Percentiles rank a stretch among this genome's conserved stretches.
Evolutionary conservation across 371 early-diverging fungal species (phyloP).

Genomic region (Enteropsectra breve): DNA sequence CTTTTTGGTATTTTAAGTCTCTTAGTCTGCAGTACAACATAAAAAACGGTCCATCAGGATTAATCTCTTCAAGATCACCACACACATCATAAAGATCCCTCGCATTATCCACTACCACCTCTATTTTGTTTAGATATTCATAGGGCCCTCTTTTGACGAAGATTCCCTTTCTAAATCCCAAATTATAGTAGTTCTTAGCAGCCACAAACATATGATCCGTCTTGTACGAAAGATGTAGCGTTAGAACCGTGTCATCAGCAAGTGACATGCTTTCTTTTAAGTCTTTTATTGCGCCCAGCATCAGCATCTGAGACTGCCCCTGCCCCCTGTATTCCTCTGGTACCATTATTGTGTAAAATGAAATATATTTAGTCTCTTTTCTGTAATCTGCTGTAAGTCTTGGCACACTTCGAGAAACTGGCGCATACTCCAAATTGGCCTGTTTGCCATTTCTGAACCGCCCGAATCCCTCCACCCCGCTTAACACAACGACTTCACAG

Average conservation of each 20-base stretch:
- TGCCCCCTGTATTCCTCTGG: slow-evolving; percentile 16
- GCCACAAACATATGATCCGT: slow-evolving; percentile 25
- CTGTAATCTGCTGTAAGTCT: no score
- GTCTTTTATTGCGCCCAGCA: slow-evolving; percentile 6
- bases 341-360: slow-evolving; percentile 16
- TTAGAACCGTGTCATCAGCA: slow-evolving; percentile 10
- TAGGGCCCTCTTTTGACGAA: slow-evolving; percentile 12
- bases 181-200: slow-evolving; percentile 22
- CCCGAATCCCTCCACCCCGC: not conserved
- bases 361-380: no score
- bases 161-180: slow-evolving; percentile 14
- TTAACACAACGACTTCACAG: not conserved
- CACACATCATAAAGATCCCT: slow-evolving; percentile 5
- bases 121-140: not conserved
- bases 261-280: slow-evolving; percentile 10
- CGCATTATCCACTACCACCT: not conserved
- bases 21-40: slow-evolving; percentile 4
- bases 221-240: slow-evolving; percentile 15
- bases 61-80: not conserved
- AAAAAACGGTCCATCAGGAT: slow-evolving; percentile 2
- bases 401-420: no score
- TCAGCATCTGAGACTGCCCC: slow-evolving; percentile 13
- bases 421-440: no score
- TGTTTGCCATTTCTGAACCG: not conserved
- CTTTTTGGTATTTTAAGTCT: not conserved